Conservation (phyloP, 371 early-diverging fungal genomes). For the Massospora cicadina region DNA sequence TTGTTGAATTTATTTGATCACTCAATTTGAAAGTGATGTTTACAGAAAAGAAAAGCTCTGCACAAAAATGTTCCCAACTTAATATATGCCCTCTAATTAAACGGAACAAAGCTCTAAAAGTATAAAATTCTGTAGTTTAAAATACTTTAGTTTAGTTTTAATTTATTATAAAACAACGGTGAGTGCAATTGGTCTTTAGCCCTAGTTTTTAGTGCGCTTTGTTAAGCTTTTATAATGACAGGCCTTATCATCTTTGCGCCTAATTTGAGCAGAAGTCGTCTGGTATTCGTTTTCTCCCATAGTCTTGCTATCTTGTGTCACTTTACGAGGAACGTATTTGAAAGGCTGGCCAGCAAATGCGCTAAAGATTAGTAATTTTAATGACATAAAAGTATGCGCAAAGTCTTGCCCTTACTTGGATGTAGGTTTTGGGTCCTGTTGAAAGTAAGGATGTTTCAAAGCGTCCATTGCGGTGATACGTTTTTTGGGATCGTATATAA, state of each 20-base stretch:
- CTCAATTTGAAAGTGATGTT: too few species aligned
- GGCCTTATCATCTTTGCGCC: not conserved
- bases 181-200: too few species aligned
- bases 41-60: too few species aligned
- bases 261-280: not conserved
- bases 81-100: too few species aligned
- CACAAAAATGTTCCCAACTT: too few species aligned
- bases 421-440: slow-evolving; percentile 67
- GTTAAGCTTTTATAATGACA: not conserved
- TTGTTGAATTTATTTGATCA: too few species aligned
- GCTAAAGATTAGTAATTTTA: slow-evolving; percentile 16
- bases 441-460: slow-evolving; percentile 75
- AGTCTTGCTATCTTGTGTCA: slow-evolving; percentile 29
- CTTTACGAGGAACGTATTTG: slow-evolving; percentile 39
- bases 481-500: slow-evolving; percentile 84
- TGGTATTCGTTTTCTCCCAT: not conserved
- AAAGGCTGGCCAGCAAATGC: slow-evolving; percentile 33
- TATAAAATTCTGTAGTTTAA: too few species aligned
- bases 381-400: not conserved
- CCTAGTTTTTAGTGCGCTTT: not conserved
- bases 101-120: too few species aligned
- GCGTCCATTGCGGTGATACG: slow-evolving; percentile 81
- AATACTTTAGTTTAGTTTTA: too few species aligned
- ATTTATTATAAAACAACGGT: not conserved
- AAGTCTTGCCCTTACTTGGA: slow-evolving; percentile 56